Base-by-base conservation (phyloP, 1,284 basidiomycete genomes). In the Ganoderma boninense region DNA sequence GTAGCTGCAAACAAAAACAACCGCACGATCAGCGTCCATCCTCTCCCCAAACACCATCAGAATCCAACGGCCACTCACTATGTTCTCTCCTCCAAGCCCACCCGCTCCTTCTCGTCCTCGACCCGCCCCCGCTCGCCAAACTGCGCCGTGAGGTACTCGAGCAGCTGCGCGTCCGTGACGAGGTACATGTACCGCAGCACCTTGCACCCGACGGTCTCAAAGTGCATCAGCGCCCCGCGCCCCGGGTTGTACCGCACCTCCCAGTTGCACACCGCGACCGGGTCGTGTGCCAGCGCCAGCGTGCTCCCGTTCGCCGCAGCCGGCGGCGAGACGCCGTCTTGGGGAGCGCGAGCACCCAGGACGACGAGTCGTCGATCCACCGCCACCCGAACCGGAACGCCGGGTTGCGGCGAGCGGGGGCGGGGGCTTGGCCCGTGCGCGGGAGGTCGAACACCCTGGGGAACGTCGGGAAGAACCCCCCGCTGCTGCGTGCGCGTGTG, bases 291-390 rank as follows among this genome's bases (percentile, higher is more conserved):
- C 46, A 46, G 69, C 64, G 68, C 60, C 14, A 64, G 63, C 32
- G 72, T 68, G 63, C 64, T 63, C 56, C 64, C 18, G 66, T 69
- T 69, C 67, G 68, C 35, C 4, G 72, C 8, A 4, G 68, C 42
- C 4, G 74, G 72, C n/a, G 60, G 68, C 16, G 62, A n/a, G 57
- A 78, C 70, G 63, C 74, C 76, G 7, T 59, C 38, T 18, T 59
- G 69, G 14, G 63, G 26, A 78, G 74, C 1, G 67, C 57, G 56
- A 78, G 63, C 14, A 73, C 70, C 75, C 75, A 78, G n/a, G 70
- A 71, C 20, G 65, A 64, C 7, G 64, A 38, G 72, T 78, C 77
- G 68, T 75, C 76, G 59, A 77, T 70, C 74, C 75, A 77, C 59
- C 77, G 76, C 66, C 67, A 67, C 42, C 73, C 71, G 20, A 69